Conservation (phyloP, 2,329 filamentous ascomycete species). For the Pseudocercospora vitis region DNA sequence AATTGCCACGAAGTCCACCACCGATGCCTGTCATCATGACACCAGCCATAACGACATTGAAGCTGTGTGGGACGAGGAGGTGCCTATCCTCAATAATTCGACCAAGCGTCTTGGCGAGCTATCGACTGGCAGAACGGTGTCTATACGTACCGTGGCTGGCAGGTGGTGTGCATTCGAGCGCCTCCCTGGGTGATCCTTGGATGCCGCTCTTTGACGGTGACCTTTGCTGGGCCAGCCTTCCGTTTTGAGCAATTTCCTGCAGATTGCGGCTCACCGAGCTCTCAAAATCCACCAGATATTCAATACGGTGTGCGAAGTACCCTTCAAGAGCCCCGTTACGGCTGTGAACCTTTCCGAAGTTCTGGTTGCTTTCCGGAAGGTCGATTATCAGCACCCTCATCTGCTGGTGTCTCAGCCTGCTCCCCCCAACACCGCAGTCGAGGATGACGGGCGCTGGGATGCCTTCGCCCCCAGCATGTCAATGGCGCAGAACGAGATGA, state of each 20-base stretch:
- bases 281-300: too few relatives aligned
- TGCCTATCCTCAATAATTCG: conserved; percentile 51
- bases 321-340: too few relatives aligned
- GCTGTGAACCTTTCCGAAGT: too few relatives aligned
- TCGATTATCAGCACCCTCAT: too few relatives aligned
- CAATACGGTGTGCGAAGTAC: too few relatives aligned
- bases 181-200: conserved; percentile 2
- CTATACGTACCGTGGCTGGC: conserved; percentile 43
- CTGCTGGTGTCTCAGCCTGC: too few relatives aligned
- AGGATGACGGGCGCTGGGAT: conserved; percentile 15
- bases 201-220: not conserved
- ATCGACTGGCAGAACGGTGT: conserved; percentile 50
- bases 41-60: not conserved
- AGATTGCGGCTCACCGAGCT: too few relatives aligned
- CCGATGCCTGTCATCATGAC: not conserved
- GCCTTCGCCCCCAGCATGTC: conserved; percentile 9
- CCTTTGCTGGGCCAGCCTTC: not conserved
- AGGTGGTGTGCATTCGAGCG: conserved; percentile 46
- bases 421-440: conserved; percentile 15
- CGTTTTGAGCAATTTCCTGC: too few relatives aligned
- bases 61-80: conserved; percentile 47
- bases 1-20: not conserved
- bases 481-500: conserved; percentile 9
- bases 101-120: conserved; percentile 42
- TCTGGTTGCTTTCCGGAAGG: too few relatives aligned